These are phyloP conservation scores for Dactylellina leptospora DNA, from an alignment of 2,329 filamentous ascomycete species.

Conservation along the genomic window DNA sequence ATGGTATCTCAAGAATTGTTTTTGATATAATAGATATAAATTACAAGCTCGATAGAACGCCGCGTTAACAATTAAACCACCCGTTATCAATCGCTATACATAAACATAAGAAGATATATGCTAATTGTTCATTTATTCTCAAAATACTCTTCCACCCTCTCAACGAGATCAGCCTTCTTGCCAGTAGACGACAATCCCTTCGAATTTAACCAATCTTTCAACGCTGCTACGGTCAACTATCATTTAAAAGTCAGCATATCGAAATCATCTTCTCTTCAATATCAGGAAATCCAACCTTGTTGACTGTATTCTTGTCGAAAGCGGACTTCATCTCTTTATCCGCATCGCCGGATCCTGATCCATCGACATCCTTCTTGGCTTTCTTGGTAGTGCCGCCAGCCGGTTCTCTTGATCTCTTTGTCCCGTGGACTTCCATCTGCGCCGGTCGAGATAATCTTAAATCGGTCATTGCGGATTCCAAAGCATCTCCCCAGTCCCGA, in stretches of 20 bases:
- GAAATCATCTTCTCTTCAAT: background rate
- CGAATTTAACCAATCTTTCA: slow-evolving; percentile 63
- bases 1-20: no score
- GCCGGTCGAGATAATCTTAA: slow-evolving; percentile 24
- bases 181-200: slow-evolving; percentile 62
- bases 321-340: slow-evolving; percentile 61
- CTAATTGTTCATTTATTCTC: slow-evolving; percentile 62
- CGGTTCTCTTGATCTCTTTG: slow-evolving; percentile 54
- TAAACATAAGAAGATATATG: no score
- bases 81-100: no score
- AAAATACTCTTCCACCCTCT: slow-evolving; percentile 64
- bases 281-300: slow-evolving; percentile 59
- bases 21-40: no score
- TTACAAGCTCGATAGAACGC: no score
- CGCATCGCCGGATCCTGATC: slow-evolving; percentile 36
- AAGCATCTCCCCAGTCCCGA: slow-evolving; percentile 75
- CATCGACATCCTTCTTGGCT: slow-evolving; percentile 46
- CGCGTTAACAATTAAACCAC: no score
- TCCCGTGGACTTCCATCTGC: slow-evolving; percentile 41
- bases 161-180: slow-evolving; percentile 66
- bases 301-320: slow-evolving; percentile 62
- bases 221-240: slow-evolving; percentile 62
- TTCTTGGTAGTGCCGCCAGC: slow-evolving; percentile 43
- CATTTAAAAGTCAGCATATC: slow-evolving; percentile 16
- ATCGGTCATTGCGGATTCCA: slow-evolving; percentile 63